These are phyloP conservation scores for Cladorrhinum sp. DNA, from an alignment of 2,329 filamentous ascomycete species.

Conservation along the genomic window DNA sequence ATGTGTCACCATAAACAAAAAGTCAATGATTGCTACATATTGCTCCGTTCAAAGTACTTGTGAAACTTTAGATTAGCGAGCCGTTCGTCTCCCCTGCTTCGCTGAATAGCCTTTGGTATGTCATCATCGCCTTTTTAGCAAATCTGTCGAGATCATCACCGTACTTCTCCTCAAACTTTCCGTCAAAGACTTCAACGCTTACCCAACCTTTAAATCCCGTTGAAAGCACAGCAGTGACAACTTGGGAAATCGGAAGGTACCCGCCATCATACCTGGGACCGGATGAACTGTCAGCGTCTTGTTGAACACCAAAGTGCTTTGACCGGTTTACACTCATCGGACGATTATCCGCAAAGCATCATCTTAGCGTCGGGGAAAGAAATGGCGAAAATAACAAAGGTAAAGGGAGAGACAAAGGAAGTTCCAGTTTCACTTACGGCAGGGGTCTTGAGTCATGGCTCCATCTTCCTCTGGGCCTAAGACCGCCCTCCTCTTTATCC, in stretches of 20 bases:
- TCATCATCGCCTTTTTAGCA: conserved; percentile 26
- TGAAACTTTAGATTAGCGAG: too few species aligned
- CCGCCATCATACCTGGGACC: conserved; percentile 51
- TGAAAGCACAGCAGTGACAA: conserved; percentile 61
- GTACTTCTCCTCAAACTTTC: conserved; percentile 32
- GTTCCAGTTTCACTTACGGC: conserved; percentile 42
- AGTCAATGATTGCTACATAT: too few species aligned
- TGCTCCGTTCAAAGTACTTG: too few species aligned
- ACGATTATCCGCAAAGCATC: neutral
- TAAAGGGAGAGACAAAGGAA: neutral
- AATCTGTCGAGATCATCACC: conserved; percentile 30
- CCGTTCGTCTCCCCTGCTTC: neutral
- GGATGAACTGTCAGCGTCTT: neutral
- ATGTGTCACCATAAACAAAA: too few species aligned
- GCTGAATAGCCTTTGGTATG: neutral
- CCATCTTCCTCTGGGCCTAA: conserved; percentile 64
- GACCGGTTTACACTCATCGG: neutral
- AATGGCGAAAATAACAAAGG: too few species aligned
- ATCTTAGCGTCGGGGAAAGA: neutral
- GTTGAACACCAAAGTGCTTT: neutral
- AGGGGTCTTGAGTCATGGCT: conserved; percentile 68
- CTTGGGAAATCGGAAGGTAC: conserved; percentile 65
- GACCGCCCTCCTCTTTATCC: conserved; percentile 46
- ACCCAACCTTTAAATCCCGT: conserved; percentile 49
- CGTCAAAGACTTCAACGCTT: conserved; percentile 34